Evolutionary conservation across 2,329 filamentous ascomycete genomes (phyloP).

Genomic region (Rhynchosporium agropyri): DNA sequence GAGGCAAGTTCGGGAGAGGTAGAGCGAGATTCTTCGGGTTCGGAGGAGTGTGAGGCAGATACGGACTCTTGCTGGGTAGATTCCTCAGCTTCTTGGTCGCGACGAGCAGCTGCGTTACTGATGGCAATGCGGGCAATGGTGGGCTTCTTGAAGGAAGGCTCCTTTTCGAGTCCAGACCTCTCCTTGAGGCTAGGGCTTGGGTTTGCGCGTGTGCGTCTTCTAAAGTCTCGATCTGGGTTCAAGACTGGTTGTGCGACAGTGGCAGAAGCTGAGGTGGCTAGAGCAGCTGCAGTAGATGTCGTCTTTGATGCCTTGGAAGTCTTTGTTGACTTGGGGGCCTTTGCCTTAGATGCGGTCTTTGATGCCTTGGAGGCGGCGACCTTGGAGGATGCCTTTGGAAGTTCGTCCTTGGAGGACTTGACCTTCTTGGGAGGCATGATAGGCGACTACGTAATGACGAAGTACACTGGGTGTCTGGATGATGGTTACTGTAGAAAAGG

Average conservation of each 20-base stretch:
- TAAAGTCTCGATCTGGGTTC: neutral
- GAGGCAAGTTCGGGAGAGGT: conserved; percentile 4
- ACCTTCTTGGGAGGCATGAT: conserved; percentile 14
- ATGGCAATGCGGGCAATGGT: neutral
- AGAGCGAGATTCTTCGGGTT: conserved; percentile 9
- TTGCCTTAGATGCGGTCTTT: neutral
- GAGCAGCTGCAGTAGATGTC: neutral
- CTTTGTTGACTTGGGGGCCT: neutral
- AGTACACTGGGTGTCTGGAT: neutral
- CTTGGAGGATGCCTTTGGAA: conserved; percentile 2
- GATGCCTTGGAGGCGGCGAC: neutral
- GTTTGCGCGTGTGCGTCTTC: conserved; percentile 7
- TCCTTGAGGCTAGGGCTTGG: conserved; percentile 3
- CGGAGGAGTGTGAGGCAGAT: conserved; percentile 10
- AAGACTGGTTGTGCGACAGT: neutral
- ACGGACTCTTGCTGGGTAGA: conserved; percentile 2
- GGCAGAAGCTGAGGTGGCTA: conserved; percentile 1
- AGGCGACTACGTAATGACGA: conserved; percentile 4
- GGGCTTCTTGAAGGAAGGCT: conserved; percentile 7
- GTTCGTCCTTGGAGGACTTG: conserved; percentile 3
- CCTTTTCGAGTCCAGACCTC: neutral
- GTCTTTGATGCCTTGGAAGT: neutral
- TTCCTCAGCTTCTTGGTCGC: conserved; percentile 12
- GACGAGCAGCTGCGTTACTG: conserved; percentile 3
- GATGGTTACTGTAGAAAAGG: neutral